Evolutionary conservation across 2,329 filamentous ascomycete species (phyloP).

Genomic region (Tolypocladium guangdongense): DNA sequence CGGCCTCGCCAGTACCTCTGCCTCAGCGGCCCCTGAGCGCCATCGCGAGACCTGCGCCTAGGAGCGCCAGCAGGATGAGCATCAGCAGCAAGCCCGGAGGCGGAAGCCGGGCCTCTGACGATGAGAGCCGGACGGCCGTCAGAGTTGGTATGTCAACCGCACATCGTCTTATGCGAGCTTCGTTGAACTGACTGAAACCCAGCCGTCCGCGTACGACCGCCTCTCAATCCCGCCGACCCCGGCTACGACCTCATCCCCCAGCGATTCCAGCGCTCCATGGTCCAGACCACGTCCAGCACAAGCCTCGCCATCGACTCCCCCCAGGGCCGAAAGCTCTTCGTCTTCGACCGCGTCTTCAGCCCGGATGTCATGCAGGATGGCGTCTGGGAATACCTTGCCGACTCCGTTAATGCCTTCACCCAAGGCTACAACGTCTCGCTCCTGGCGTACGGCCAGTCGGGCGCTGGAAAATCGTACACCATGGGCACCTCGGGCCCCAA

Average conservation of each 20-base stretch:
- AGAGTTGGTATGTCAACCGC: constrained; percentile 68
- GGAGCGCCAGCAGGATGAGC: constrained; percentile 79
- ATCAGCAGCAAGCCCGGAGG: constrained; percentile 66
- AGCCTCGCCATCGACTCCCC: constrained; percentile 82
- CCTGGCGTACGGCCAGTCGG: constrained; percentile 92
- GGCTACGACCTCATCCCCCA: constrained; percentile 93
- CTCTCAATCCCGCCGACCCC: constrained; percentile 72
- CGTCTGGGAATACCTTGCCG: constrained; percentile 86
- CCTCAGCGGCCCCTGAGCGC: constrained; percentile 68
- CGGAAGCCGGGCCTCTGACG: constrained; percentile 76
- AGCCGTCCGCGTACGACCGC: constrained; percentile 90
- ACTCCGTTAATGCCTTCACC: constrained; percentile 81
- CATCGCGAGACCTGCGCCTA: constrained; percentile 60
- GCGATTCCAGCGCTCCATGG: constrained; percentile 86
- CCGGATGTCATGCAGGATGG: constrained; percentile 78
- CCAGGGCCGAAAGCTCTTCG: constrained; percentile 87
- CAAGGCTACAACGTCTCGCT: constrained; percentile 98
- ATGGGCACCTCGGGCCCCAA: constrained; percentile 89
- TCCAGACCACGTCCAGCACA: constrained; percentile 77
- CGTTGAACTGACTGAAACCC: constrained; percentile 2
- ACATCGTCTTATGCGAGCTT: not conserved
- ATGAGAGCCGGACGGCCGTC: constrained; percentile 82
- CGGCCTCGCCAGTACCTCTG: constrained; percentile 48
- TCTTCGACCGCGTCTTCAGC: constrained; percentile 91
- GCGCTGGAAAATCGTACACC: constrained; percentile 94